Conservation (phyloP, 2,329 filamentous ascomycete species). For the Colletotrichum eleusines region DNA sequence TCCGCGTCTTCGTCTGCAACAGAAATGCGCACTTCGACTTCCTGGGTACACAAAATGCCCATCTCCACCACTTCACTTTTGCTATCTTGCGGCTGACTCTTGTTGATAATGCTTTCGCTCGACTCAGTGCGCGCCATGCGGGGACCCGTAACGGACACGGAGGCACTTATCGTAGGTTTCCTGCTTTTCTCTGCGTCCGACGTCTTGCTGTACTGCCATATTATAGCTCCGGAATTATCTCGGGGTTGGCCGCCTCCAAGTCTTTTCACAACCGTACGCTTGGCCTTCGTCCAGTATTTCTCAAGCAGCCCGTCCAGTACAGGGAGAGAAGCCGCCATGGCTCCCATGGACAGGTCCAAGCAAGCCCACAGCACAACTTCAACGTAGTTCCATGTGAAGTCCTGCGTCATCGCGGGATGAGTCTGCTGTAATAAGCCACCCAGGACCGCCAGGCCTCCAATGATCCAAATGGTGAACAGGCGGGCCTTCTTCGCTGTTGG, state of each 20-base stretch:
- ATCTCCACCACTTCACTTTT: conserved; percentile 10
- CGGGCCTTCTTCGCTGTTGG: conserved; percentile 47
- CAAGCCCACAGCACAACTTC: conserved; percentile 48
- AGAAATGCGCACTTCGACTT: conserved; percentile 23
- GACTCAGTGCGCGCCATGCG: conserved; percentile 20
- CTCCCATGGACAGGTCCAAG: conserved; percentile 50
- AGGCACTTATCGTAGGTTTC: not conserved
- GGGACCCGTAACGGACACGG: conserved; percentile 10
- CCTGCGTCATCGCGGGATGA: conserved; percentile 40
- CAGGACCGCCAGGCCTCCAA: conserved; percentile 49
- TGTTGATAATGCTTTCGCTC: conserved; percentile 24
- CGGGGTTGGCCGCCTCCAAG: not conserved
- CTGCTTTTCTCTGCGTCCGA: conserved; percentile 6
- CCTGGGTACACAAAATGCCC: conserved; percentile 29
- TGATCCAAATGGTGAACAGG: conserved; percentile 50
- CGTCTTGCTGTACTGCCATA: conserved; percentile 30
- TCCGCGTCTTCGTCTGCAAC: conserved; percentile 7
- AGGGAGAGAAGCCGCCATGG: conserved; percentile 50
- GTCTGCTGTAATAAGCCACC: conserved; percentile 49
- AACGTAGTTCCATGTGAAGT: conserved; percentile 47
- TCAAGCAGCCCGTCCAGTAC: conserved; percentile 46
- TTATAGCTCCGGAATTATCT: not conserved
- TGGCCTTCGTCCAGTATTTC: conserved; percentile 15
- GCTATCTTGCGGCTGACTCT: not conserved
- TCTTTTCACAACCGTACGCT: not conserved